Conservation (phyloP, 129 eudicot species). For the Chrysanthemum lavandulifolium region DNA sequence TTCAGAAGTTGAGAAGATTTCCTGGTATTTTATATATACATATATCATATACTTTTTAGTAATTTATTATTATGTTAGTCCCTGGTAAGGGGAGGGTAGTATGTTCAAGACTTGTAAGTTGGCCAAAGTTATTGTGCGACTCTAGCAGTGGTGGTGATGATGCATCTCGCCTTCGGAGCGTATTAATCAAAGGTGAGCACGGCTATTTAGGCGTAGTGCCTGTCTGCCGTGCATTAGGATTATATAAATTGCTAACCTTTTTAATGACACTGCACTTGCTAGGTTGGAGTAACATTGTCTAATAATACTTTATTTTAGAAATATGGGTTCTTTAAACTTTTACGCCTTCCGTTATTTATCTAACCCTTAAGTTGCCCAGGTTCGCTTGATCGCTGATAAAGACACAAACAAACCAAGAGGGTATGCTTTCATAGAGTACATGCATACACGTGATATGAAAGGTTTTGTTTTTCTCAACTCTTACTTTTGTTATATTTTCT, state of each 20-base stretch:
- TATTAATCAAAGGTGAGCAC: constrained; percentile 94
- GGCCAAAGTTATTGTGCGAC: constrained; percentile 58
- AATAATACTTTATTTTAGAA: constrained; percentile 7
- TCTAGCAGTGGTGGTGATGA: constrained; percentile 86
- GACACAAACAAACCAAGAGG: constrained; percentile 86
- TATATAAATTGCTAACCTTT: constrained; percentile 30
- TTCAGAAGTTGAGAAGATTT: constrained; percentile 60
- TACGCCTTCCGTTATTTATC: constrained; percentile 11
- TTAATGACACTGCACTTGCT: constrained; percentile 21
- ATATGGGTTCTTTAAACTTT: background rate
- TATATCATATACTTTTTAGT: constrained; percentile 34
- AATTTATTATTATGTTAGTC: constrained; percentile 31
- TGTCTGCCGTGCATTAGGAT: constrained; percentile 93
- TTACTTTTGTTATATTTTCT: background rate
- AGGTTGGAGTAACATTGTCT: constrained; percentile 21
- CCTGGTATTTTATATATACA: constrained; percentile 63
- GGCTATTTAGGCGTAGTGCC: constrained; percentile 93
- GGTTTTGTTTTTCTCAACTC: constrained; percentile 33
- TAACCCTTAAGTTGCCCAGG: constrained; percentile 56
- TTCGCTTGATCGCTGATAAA: constrained; percentile 76
- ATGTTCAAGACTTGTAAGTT: constrained; percentile 34
- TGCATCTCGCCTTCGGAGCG: constrained; percentile 73
- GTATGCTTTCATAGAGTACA: constrained; percentile 83
- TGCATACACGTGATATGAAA: constrained; percentile 99
- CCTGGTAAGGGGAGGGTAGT: constrained; percentile 94